phyloP scores from a whole-genome alignment of 2,329 filamentous ascomycete genomes.

The Atkinsonella texensis region DNA sequence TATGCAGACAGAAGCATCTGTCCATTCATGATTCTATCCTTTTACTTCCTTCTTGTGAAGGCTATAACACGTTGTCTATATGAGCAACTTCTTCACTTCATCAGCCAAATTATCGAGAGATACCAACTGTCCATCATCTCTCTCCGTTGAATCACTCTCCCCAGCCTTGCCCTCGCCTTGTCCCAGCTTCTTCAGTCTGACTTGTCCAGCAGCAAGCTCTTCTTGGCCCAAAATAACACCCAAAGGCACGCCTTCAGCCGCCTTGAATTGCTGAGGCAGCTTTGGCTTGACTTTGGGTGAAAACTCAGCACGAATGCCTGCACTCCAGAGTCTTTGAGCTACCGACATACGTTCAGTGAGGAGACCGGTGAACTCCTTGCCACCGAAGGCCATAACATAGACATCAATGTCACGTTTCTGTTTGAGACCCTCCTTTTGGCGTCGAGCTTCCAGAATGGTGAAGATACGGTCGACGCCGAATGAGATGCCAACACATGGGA shows the following conservation, averaged over 20 bases:
- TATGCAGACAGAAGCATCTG: background rate
- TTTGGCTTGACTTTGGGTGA: constrained; percentile 85
- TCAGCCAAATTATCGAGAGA: constrained; percentile 48
- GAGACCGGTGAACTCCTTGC: constrained; percentile 70
- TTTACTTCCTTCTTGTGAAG: background rate
- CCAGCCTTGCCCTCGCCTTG: constrained; percentile 57
- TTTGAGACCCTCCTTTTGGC: constrained; percentile 51
- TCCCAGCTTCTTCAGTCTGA: constrained; percentile 71
- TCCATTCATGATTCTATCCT: background rate
- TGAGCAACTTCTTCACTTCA: constrained; percentile 40
- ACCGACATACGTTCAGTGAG: constrained; percentile 76
- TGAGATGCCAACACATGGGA: constrained; percentile 57
- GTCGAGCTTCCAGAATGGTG: constrained; percentile 71
- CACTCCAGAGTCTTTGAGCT: constrained; percentile 67
- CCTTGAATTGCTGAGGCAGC: constrained; percentile 80
- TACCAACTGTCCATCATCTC: constrained; percentile 66
- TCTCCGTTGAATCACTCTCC: constrained; percentile 79
- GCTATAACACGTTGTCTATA: constrained; percentile 4
- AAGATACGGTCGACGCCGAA: constrained; percentile 96
- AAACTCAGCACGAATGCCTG: constrained; percentile 75
- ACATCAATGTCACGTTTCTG: constrained; percentile 59
- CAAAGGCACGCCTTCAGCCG: constrained; percentile 77
- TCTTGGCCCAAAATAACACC: constrained; percentile 86
- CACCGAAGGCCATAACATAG: constrained; percentile 89
- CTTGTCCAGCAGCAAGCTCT: constrained; percentile 70